phyloP scores from a whole-genome alignment of 164 flowering plant genomes.

The Litsea cubeba region DNA sequence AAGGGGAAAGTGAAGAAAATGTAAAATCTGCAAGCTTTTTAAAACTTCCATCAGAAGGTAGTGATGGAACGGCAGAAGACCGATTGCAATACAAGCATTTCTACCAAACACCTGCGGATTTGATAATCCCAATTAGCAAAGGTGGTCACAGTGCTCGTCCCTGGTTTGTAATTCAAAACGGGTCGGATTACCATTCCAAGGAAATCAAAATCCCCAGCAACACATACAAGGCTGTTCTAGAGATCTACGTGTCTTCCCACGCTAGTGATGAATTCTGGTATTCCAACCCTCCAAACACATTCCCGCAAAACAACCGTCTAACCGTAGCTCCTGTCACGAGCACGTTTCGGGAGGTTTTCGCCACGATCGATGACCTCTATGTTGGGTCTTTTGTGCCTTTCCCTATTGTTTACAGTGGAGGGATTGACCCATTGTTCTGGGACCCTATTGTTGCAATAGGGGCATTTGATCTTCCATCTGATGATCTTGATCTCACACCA shows the following conservation, averaged over 20 bases:
- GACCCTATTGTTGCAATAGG: conserved; percentile 74
- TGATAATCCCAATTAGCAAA: conserved; percentile 52
- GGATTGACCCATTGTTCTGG: conserved; percentile 84
- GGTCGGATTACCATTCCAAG: conserved; percentile 27
- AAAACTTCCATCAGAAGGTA: background rate
- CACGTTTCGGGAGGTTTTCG: conserved; percentile 60
- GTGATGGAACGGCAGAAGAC: no score
- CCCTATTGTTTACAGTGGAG: conserved; percentile 76
- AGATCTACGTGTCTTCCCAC: conserved; percentile 65
- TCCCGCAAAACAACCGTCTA: conserved; percentile 42
- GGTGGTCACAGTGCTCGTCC: conserved; percentile 31
- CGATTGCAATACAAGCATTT: background rate
- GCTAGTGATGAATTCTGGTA: conserved; percentile 93
- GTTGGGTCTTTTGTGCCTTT: conserved; percentile 55
- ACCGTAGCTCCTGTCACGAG: conserved; percentile 53
- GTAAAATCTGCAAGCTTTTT: background rate
- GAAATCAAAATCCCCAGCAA: conserved; percentile 44
- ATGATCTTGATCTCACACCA: conserved; percentile 72
- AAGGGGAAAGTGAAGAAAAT: background rate
- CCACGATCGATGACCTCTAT: conserved; percentile 44
- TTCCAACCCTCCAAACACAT: conserved; percentile 67
- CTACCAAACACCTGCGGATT: conserved; percentile 51
- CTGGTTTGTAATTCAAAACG: conserved; percentile 59
- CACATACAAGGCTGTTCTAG: conserved; percentile 43
- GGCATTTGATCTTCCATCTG: conserved; percentile 68